phyloP scores from a whole-genome alignment of 345 rosid species.

The Eucalyptus camaldulensis region DNA sequence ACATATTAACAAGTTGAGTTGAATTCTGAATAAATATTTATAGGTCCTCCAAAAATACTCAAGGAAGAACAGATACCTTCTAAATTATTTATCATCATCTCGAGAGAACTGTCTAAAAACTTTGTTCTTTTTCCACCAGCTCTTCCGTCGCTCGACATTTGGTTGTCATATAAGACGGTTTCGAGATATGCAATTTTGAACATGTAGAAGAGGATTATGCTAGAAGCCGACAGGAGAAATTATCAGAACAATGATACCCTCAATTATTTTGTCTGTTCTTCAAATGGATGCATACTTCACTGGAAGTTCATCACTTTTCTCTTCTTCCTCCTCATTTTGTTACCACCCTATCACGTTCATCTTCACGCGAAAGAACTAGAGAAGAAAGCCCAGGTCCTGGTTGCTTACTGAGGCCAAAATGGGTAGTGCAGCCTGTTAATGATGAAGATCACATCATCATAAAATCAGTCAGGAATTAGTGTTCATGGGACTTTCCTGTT shows the following conservation, averaged over 20 bases:
- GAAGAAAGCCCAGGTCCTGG: background rate
- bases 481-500: background rate
- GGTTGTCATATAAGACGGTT: background rate
- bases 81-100: no score
- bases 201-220: background rate
- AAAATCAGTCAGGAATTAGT: background rate
- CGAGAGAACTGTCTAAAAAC: background rate
- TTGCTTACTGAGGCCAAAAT: background rate
- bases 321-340: background rate
- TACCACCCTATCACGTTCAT: background rate
- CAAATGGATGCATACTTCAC: background rate
- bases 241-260: background rate
- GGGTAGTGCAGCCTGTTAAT: background rate
- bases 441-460: background rate
- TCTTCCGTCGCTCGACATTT: background rate
- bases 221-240: background rate
- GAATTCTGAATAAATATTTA: no score
- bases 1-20: background rate
- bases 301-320: background rate
- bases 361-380: background rate
- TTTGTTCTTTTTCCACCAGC: rapidly evolving
- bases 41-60: background rate
- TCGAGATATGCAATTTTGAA: background rate
- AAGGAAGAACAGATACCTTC: rapidly evolving
- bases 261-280: background rate